These are phyloP conservation scores for Daldinia bambusicola DNA, from an alignment of 495 filamentous ascomycete species.

Conservation along the genomic window DNA sequence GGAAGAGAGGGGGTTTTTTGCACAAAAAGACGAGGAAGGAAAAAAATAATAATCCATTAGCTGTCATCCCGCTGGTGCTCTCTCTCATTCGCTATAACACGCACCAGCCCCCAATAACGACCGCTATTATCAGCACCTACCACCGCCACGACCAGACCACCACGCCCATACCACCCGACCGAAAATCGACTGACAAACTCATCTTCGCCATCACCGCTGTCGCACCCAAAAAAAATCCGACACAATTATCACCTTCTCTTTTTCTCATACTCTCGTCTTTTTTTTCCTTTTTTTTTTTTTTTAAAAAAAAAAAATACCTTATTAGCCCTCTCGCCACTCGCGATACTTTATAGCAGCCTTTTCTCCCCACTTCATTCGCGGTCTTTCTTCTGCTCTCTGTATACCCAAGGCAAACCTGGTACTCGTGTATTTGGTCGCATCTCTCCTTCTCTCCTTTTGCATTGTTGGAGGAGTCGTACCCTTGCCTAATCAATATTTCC, in stretches of 20 bases:
- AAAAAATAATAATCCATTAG: neutral
- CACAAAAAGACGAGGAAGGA: conserved; percentile 3
- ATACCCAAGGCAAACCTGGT: conserved; percentile 28
- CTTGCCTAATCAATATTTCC: conserved; percentile 32
- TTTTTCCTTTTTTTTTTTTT: too few species aligned
- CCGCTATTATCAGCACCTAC: conserved; percentile 38
- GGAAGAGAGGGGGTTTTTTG: conserved; percentile 15
- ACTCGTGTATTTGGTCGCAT: conserved; percentile 38
- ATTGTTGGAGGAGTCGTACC: conserved; percentile 31
- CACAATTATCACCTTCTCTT: conserved; percentile 41
- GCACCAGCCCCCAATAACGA: conserved; percentile 43
- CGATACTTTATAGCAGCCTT: conserved; percentile 27
- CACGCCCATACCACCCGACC: conserved; percentile 46
- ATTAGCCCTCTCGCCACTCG: conserved; percentile 23
- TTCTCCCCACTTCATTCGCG: conserved; percentile 31
- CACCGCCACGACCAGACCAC: conserved; percentile 42
- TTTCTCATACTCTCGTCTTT: conserved; percentile 38
- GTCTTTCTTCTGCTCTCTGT: conserved; percentile 27
- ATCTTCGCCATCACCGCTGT: conserved; percentile 51
- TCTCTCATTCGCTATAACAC: conserved; percentile 34
- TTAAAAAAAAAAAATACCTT: too few species aligned
- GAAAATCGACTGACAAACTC: conserved; percentile 43
- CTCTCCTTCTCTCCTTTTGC: conserved; percentile 39
- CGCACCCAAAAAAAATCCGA: conserved; percentile 43
- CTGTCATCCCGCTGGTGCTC: conserved; percentile 25